Evolutionary conservation across 768 basidiomycete species (phyloP), one percentile per base, ranked within the genome.

Genomic region (Pleurotus djamor): DNA sequence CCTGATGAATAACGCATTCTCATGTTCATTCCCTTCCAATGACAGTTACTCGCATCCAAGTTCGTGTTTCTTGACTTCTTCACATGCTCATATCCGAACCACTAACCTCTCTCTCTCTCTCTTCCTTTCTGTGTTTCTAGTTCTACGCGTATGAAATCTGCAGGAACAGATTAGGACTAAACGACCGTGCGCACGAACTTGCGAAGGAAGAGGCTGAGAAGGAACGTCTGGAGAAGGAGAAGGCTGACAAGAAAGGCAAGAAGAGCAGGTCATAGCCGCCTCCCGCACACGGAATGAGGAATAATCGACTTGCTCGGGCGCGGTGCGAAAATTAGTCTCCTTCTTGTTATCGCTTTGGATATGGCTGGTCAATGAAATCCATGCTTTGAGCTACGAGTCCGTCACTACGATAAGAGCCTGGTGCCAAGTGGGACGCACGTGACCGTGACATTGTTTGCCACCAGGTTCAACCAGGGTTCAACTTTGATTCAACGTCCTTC

Each of bases 121-220:
- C 44, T 57, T 35, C 21, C 38, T 41, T 41, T 41, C 1, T 3
- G n/a, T 28, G 14, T 3, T 14, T 16, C n/a, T n/a, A 98, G 83
- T 99, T 98, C 79, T 94, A 94, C 66, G 94, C 92, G 9, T 85
- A 94, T 68, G 97, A 97, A 79, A 54, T 9, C 54, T 44, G 94
- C 8, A 86, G 97, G 60, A 98, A 98, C 76, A 79, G 88, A 59
- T 82, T 93, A 0, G 95, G 94, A 1, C 80, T 98, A 50, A 99
- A 99, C 72, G 93, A 96, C 70, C 76, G 74, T 52, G 88, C 91
- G 2, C 92, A 96, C 74, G 85, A 94, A 69, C 68, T 87, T 45
- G 94, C 92, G 16, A 89, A 91, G 68, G 82, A 72, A 52, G 89
- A 92, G 58, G 85, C 79, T n/a, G 77, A 70, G 41, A 86, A 88